Evolutionary conservation across 2,329 filamentous ascomycete genomes (phyloP).

Genomic region (Hansfordia pulvinata): DNA sequence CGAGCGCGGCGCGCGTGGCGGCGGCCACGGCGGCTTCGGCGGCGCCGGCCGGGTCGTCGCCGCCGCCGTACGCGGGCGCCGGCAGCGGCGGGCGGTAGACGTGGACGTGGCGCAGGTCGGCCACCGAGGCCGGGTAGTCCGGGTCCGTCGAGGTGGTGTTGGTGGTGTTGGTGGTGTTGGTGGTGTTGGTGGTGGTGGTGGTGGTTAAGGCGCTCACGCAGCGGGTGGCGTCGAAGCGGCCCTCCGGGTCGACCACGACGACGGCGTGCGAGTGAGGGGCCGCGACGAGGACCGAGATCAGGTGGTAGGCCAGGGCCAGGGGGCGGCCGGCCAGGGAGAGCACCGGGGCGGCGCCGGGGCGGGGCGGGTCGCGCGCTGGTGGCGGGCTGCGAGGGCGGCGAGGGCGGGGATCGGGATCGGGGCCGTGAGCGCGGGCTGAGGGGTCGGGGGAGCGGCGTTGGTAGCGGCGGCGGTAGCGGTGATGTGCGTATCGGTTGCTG

Average conservation of each 20-base stretch:
- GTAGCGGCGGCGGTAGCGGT: neutral
- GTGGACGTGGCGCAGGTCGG: slow-evolving; percentile 35
- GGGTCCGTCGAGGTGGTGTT: neutral
- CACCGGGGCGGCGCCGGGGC: slow-evolving; percentile 20
- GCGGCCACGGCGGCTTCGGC: slow-evolving; percentile 6
- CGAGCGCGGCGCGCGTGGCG: slow-evolving; percentile 20
- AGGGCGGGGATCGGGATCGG: slow-evolving; percentile 27
- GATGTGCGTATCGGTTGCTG: neutral
- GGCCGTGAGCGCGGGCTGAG: slow-evolving; percentile 5
- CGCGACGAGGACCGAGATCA: slow-evolving; percentile 37
- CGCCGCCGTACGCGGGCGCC: too few species aligned
- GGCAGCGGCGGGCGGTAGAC: slow-evolving; percentile 29
- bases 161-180: slow-evolving; percentile 1
- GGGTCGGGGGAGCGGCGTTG: slow-evolving; percentile 3
- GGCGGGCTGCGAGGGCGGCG: slow-evolving; percentile 28
- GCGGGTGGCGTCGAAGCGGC: slow-evolving; percentile 37
- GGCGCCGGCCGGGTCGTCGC: slow-evolving; percentile 12
- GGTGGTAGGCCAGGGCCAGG: slow-evolving; percentile 40
- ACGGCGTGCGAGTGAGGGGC: slow-evolving; percentile 32
- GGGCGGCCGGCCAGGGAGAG: slow-evolving; percentile 38
- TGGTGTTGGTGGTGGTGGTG: slow-evolving; percentile 9
- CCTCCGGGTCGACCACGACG: slow-evolving; percentile 39
- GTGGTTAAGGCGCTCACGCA: slow-evolving; percentile 18
- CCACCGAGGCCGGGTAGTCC: slow-evolving; percentile 8
- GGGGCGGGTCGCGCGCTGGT: slow-evolving; percentile 33